These are phyloP conservation scores for Botrytis fabae DNA, from an alignment of 2,329 filamentous ascomycete genomes.

Conservation along the genomic window DNA sequence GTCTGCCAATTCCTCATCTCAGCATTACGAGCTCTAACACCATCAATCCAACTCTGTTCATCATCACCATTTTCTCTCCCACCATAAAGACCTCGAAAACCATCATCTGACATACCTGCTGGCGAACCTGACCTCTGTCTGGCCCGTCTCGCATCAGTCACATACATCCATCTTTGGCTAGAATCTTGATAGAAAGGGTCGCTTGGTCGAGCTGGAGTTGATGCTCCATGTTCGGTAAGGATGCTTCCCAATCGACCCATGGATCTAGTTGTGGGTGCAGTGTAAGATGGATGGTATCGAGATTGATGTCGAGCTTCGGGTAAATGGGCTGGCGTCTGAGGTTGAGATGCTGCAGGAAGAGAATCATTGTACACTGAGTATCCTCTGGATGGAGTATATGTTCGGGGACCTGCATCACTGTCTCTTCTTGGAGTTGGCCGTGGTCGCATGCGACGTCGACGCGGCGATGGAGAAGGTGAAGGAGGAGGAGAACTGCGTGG, in stretches of 20 bases:
- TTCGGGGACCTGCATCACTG: constrained; percentile 15
- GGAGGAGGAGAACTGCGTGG: constrained; percentile 23
- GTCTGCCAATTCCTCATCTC: constrained; percentile 26
- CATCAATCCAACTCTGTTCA: constrained; percentile 38
- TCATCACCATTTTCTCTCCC: constrained; percentile 52
- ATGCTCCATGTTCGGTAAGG: not conserved
- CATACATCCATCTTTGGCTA: constrained; percentile 7
- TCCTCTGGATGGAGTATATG: constrained; percentile 33
- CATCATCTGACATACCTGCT: constrained; percentile 45
- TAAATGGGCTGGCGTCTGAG: constrained; percentile 53
- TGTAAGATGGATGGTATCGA: constrained; percentile 47
- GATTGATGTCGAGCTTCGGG: constrained; percentile 51
- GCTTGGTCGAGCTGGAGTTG: not conserved
- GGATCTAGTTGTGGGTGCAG: constrained; percentile 43
- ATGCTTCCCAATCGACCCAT: constrained; percentile 19
- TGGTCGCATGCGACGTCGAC: constrained; percentile 20
- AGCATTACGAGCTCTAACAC: constrained; percentile 42
- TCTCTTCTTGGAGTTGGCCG: constrained; percentile 14
- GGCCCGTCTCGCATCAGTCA: not conserved
- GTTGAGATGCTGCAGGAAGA: constrained; percentile 47
- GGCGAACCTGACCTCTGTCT: constrained; percentile 39
- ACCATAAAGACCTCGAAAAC: constrained; percentile 50
- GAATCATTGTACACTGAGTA: constrained; percentile 51
- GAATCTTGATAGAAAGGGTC: constrained; percentile 5
- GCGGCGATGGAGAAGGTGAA: constrained; percentile 29